Evolutionary conservation across 2,329 filamentous ascomycete species (phyloP), one percentile per base, ranked within the genome.

Genomic region (Colletotrichum siamense): DNA sequence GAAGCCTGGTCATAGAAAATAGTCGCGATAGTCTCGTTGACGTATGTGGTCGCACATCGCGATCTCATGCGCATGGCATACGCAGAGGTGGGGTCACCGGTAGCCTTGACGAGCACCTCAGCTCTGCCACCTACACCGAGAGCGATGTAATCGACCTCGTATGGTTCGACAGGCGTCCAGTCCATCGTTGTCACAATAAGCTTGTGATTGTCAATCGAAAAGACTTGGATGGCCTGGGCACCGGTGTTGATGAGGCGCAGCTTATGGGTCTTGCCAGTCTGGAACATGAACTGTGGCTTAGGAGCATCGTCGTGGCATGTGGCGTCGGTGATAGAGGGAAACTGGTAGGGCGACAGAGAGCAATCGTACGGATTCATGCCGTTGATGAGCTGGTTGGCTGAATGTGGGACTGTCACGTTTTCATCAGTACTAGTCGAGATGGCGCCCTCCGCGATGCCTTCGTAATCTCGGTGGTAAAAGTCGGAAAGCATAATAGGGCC

Each of bases 401-500:
- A 83, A 16, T 81, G 79, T 0, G 82, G 82, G 1, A 83, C 82
- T 3, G 81, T 82, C 3, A 87, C 85, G 83, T 86, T 90, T n/a
- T 49, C 16, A 8, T 89, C 85, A 3, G 88, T 80, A 1, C 79
- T 80, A 0, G 83, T 83, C 4, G 85, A 82, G 89, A 84, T 6
- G 91, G 83, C 5, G 81, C 81, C 1, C 85, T 83, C 85, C 90
- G 90, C 80, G 90, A 85, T 24, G 66, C 86, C 85, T 8, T 85
- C 83, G 1, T 84, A 84, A 22, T 81, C 80, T 8, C 89, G 84
- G 74, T 92, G 91, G 79, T 92, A 92, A 89, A 91, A 92, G 79
- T 92, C 91, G 5, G 89, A 90, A 34, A 92, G 79, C 0, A 89
- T 91, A 7, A 92, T 77, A 0, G 89, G 85, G 13, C 92, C 92